These are phyloP conservation scores for Rheum nobile DNA, from an alignment of 148 eudicot species.

Conservation along the genomic window DNA sequence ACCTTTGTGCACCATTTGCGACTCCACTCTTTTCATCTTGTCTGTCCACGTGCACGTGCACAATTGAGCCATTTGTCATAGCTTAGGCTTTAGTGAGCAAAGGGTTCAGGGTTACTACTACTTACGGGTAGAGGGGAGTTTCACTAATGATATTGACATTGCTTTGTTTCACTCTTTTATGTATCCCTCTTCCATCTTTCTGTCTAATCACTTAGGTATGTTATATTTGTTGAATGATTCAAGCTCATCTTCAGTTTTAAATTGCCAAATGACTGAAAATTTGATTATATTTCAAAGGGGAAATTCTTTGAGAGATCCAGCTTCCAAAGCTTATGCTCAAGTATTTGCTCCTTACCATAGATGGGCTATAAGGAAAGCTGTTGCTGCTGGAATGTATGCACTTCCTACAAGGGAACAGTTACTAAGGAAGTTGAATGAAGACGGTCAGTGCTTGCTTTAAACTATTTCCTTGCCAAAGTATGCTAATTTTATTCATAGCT, in stretches of 20 bases:
- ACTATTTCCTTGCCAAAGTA: neutral
- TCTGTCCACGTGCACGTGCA: no score
- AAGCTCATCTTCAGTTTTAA: neutral
- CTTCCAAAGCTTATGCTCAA: constrained; percentile 73
- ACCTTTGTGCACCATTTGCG: neutral
- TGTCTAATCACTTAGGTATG: neutral
- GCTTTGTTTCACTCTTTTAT: neutral
- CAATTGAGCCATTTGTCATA: no score
- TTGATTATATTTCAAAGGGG: constrained; percentile 27
- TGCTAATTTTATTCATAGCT: neutral
- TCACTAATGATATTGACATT: neutral
- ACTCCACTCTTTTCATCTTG: no score
- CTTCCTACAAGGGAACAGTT: constrained; percentile 80
- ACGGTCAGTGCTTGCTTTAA: constrained; percentile 36
- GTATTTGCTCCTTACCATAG: constrained; percentile 96
- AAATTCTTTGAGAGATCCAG: constrained; percentile 69
- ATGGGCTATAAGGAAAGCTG: constrained; percentile 95
- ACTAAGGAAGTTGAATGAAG: constrained; percentile 71
- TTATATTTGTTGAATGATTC: neutral
- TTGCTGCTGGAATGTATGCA: constrained; percentile 98
- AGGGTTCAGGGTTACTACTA: no score
- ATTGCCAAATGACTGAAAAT: neutral
- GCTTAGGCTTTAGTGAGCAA: no score
- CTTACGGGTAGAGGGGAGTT: neutral
- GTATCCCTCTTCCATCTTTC: no score